phyloP scores from a whole-genome alignment of 352 stramenopile genomes.

The Globisporangium solare region DNA sequence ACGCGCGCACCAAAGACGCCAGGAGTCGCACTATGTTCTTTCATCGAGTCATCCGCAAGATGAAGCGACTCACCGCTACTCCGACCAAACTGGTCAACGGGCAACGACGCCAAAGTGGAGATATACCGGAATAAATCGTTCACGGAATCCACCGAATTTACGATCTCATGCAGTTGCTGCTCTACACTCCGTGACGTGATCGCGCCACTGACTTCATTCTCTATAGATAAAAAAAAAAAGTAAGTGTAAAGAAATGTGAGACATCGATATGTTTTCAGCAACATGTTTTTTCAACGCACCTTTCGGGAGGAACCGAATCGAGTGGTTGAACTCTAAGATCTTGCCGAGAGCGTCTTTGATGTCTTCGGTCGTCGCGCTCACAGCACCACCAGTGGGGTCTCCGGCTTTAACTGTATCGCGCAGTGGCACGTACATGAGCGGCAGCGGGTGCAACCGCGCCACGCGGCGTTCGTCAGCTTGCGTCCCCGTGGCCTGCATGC shows the following conservation, averaged over 20 bases:
- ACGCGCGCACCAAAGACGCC: conserved; percentile 67
- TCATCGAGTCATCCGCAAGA: conserved; percentile 14
- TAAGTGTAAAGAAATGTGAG: no score
- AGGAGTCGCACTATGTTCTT: conserved; percentile 10
- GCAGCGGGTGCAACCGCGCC: conserved; percentile 17
- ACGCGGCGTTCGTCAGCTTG: not conserved
- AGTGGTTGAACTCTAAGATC: conserved; percentile 64
- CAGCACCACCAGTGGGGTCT: conserved; percentile 26
- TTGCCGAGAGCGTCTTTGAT: conserved; percentile 58
- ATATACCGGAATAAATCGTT: conserved; percentile 83
- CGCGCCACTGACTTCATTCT: conserved; percentile 28
- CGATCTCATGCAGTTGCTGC: conserved; percentile 68
- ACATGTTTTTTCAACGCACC: conserved; percentile 18
- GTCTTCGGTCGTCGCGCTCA: conserved; percentile 35
- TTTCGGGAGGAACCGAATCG: conserved; percentile 52
- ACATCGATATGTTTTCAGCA: not conserved
- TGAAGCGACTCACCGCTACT: conserved; percentile 9
- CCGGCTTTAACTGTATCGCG: conserved; percentile 53
- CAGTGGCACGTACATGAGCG: conserved; percentile 48
- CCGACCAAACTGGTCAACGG: conserved; percentile 7
- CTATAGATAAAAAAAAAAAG: conserved; percentile 10
- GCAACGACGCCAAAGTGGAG: conserved; percentile 43
- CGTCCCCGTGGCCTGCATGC: conserved; percentile 4
- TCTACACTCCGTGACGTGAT: conserved; percentile 28
- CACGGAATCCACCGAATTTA: conserved; percentile 70